These are phyloP conservation scores for Buddleja alternifolia DNA, from an alignment of 257 asterid species.

Conservation along the genomic window DNA sequence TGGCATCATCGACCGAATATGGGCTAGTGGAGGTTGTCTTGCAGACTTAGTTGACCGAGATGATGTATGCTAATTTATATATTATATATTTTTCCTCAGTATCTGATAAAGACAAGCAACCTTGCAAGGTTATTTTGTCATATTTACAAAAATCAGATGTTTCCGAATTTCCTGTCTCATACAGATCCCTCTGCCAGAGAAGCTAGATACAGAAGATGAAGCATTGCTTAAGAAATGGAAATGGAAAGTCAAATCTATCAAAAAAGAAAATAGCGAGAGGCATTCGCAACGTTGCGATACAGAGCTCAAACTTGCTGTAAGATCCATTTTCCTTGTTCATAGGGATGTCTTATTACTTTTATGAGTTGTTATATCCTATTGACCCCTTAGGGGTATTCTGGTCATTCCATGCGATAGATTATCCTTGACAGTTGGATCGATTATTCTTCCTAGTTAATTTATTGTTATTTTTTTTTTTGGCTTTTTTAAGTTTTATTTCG, in stretches of 20 bases:
- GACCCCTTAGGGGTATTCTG: too few species aligned
- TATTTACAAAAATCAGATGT: conserved; percentile 10
- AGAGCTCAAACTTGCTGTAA: conserved; percentile 93
- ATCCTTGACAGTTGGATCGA: too few species aligned
- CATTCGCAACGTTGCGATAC: conserved; percentile 93
- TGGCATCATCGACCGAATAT: conserved; percentile 72
- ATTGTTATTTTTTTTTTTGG: too few species aligned
- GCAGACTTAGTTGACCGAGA: conserved; percentile 81
- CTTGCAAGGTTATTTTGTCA: conserved; percentile 8
- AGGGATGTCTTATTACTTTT: too few species aligned
- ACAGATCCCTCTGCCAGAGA: conserved; percentile 81
- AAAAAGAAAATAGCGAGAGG: conserved; percentile 90
- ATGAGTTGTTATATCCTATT: too few species aligned
- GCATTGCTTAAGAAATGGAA: conserved; percentile 71
- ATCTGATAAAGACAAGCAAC: conserved; percentile 14
- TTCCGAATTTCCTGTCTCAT: conserved; percentile 24
- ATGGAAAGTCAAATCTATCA: conserved; percentile 71
- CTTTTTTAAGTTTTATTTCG: too few species aligned
- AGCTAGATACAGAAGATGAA: conserved; percentile 91
- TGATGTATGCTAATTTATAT: conserved; percentile 63
- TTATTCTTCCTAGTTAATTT: too few species aligned
- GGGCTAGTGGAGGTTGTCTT: conserved; percentile 93
- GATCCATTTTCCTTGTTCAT: conserved; percentile 33
- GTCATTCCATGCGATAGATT: too few species aligned
- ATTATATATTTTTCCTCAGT: conserved; percentile 13